Evolutionary conservation across 2,329 filamentous ascomycete genomes (phyloP), one percentile per base, ranked within the genome.

Genomic region (Alternaria infectoria): DNA sequence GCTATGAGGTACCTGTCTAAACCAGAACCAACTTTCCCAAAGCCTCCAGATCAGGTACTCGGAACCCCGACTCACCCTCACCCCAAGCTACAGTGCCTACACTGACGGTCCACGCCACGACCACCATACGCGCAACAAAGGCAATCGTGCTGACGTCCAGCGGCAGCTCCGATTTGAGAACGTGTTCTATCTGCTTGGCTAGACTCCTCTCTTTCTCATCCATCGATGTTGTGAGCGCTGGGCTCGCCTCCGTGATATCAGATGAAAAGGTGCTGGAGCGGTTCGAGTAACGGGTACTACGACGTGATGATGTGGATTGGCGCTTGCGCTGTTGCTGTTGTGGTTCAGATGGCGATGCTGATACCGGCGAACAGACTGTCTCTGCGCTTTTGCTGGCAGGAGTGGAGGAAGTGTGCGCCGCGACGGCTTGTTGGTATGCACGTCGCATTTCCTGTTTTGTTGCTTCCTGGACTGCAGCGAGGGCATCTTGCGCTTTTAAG

Each of bases 21-120:
- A 64, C 32, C n/a, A 69, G 26, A 50, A 71, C 64, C 46, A 55
- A 61, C 46, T 62, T 67, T 0, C 56, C 55, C 55, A 65, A 17
- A 3, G 19, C 32, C 0, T 61, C 58, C 12, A 67, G 1, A 19
- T 67, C 62, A 2, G 62, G 61, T 1, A 75, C 61, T 21, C 61
- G 62, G 40, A 71, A 73, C 2, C 69, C 73, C 1, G 40, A 43
- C 45, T 74, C 66, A 0, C 64, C 62, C 13, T 68, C 64, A 43
- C 67, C 73, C 72, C 73, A 76, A 3, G 68, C 74, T 2, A 76
- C 74, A 2, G 2, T 26, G 23, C 64, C 66, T 23, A 78, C 76
- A 43, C 74, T 74, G 36, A 71, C 26, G 28, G 74, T 75, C 77
- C 77, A 79, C 1, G 75, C 77, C 7, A 75, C 76, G 47, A 78